phyloP scores from a whole-genome alignment of 2,329 filamentous ascomycete species.

The Fonsecaea multimorphosa region DNA sequence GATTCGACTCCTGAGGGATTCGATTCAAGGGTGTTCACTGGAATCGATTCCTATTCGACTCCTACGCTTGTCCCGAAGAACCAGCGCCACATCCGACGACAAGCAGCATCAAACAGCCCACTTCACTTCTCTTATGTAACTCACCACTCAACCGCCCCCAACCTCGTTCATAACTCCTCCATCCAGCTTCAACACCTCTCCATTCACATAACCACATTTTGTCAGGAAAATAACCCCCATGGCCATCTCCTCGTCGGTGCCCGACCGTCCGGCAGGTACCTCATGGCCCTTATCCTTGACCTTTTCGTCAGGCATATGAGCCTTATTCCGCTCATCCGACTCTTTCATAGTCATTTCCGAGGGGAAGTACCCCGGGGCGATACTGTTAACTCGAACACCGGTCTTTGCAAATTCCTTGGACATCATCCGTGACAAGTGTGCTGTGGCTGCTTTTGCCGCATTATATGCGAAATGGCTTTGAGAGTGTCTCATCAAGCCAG shows the following conservation, averaged over 20 bases:
- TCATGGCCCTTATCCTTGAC: constrained; percentile 43
- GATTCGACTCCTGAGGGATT: too few species aligned
- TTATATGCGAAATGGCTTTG: constrained; percentile 78
- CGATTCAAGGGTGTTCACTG: too few species aligned
- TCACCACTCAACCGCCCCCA: constrained; percentile 25
- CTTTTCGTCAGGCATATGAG: constrained; percentile 48
- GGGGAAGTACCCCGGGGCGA: constrained; percentile 73
- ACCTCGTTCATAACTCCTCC: constrained; percentile 51
- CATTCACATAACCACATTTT: constrained; percentile 57
- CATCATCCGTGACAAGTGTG: constrained; percentile 67
- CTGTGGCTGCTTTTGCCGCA: constrained; percentile 70
- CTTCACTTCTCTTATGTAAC: neutral
- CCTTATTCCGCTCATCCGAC: constrained; percentile 64
- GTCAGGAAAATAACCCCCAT: constrained; percentile 61
- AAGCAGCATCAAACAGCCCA: neutral
- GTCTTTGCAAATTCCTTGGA: constrained; percentile 72
- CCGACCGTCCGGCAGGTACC: constrained; percentile 63
- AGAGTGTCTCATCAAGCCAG: constrained; percentile 70
- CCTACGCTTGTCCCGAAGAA: too few species aligned
- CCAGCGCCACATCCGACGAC: neutral
- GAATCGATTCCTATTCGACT: too few species aligned
- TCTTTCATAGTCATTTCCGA: constrained; percentile 66
- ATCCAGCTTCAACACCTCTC: constrained; percentile 55
- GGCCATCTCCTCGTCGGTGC: constrained; percentile 69
- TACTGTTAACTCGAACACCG: constrained; percentile 72